Conservation (phyloP, 768 basidiomycete genomes). For the Cystobasidium tubakii region DNA sequence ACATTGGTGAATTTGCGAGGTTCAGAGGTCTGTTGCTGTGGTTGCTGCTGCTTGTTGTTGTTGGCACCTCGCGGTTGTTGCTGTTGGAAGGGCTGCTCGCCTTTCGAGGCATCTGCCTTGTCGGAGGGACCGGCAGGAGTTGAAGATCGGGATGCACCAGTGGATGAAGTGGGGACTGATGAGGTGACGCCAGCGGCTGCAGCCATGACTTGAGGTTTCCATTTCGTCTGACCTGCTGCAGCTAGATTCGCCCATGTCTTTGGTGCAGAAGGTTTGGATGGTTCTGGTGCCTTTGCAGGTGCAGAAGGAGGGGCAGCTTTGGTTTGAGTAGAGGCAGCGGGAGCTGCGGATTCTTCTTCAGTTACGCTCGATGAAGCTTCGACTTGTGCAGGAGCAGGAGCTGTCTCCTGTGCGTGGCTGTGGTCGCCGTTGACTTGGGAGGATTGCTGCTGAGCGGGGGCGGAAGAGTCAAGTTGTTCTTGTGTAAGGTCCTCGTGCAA, state of each 20-base stretch:
- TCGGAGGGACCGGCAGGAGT: slow-evolving; percentile 48
- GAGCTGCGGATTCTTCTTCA: neutral
- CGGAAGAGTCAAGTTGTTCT: slow-evolving; percentile 4
- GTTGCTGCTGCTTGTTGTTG: neutral
- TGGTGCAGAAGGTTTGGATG: slow-evolving; percentile 55
- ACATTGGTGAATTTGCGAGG: slow-evolving; percentile 9
- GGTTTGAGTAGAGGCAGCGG: neutral
- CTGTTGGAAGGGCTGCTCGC: neutral
- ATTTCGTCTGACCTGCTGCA: slow-evolving; percentile 71
- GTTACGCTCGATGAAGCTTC: slow-evolving; percentile 17
- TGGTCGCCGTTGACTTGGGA: slow-evolving; percentile 23
- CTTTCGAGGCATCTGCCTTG: slow-evolving; percentile 28
- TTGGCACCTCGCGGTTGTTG: neutral
- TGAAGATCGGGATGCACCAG: slow-evolving; percentile 49
- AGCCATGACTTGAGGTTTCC: slow-evolving; percentile 50
- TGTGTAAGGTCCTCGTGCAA: slow-evolving; percentile 24
- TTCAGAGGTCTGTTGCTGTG: neutral
- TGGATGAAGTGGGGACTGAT: slow-evolving; percentile 27
- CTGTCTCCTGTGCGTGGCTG: neutral
- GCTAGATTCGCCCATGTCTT: slow-evolving; percentile 91
- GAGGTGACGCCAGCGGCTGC: slow-evolving; percentile 16
- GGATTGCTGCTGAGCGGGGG: neutral
- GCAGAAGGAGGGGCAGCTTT: slow-evolving; percentile 43
- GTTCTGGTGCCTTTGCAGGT: slow-evolving; percentile 50
- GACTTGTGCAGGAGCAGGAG: neutral